phyloP scores from a whole-genome alignment of 805 yeast species.

The Maudiozyma bulderi region DNA sequence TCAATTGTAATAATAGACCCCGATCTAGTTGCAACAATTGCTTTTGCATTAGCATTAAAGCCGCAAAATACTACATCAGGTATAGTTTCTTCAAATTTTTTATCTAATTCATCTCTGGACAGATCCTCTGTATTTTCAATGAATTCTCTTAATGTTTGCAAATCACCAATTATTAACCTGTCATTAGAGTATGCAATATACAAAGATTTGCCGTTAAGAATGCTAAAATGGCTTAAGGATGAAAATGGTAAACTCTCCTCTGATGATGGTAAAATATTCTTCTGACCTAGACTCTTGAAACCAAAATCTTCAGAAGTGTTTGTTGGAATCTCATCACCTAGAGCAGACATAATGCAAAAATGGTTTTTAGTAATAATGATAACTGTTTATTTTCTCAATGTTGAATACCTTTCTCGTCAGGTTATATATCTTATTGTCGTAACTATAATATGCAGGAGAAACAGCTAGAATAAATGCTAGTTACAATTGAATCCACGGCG shows the following conservation, averaged over 20 bases:
- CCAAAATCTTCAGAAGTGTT: slow-evolving; percentile 35
- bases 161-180: slow-evolving; percentile 29
- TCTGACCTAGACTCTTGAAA: slow-evolving; percentile 31
- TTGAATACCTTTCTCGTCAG: neutral
- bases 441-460: no score
- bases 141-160: slow-evolving; percentile 27
- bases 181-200: slow-evolving; percentile 34
- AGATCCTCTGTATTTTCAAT: slow-evolving; percentile 15
- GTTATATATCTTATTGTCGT: no score
- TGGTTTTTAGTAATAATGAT: neutral
- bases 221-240: slow-evolving; percentile 30
- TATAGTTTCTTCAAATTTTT: slow-evolving; percentile 4
- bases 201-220: slow-evolving; percentile 25
- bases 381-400: neutral
- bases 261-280: slow-evolving; percentile 29
- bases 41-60: slow-evolving; percentile 28
- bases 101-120: slow-evolving; percentile 1
- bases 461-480: no score
- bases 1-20: slow-evolving; percentile 14
- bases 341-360: slow-evolving; percentile 9
- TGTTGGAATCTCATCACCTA: slow-evolving; percentile 19
- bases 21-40: slow-evolving; percentile 21
- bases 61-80: slow-evolving; percentile 21
- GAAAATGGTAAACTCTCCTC: slow-evolving; percentile 30
- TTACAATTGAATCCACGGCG: no score